Base-by-base conservation (phyloP, 768 basidiomycete species). In the Lentinula aciculospora region DNA sequence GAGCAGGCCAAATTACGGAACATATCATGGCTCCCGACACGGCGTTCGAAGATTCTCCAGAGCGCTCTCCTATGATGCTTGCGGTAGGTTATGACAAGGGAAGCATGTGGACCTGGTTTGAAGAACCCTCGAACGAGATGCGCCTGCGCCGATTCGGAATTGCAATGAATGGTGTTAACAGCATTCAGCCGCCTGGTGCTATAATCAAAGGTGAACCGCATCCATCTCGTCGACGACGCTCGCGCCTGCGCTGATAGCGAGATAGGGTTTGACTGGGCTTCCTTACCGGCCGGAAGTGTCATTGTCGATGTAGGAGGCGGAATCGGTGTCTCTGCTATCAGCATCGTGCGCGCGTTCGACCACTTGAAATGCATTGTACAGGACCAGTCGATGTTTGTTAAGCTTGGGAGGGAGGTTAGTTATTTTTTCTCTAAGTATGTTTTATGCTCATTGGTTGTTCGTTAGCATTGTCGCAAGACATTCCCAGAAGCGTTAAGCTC, bases 241-340 rank as follows among this genome's bases (percentile, higher is more conserved):
- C 2, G n/a, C 23, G 25, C 19, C 15, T 40, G 6, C 8, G 4
- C 25, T 23, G 21, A 54, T 6, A 7, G 3, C 54, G 34, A 19
- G 10, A 46, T 25, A 64, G 63, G 65, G 3, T 63, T 66, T 36
- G 59, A 66, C 36, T 66, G 65, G 65, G 34, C 44, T 7, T 34
- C 36, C 3, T 50, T 66, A 13, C 65, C 64, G 1, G 8, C 48
- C 10, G 29, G 44, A 8, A 36, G 55, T 13, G 12, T 57, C 5
- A 39, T 66, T 13, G 60, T 66, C 27, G 65, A 65, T 59, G 62
- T 66, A 15, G 65, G 65, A 17, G 61, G 65, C 7, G 65, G 65
- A 8, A 63, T 58, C 39, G 63, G 65, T 13, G 56, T 58, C 31
- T 19, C 27, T 25, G 56, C 61, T 5, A 45, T 66, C 42, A 55